Base-by-base conservation (phyloP, 352 stramenopile species). In the Globisporangium iwayamae region DNA sequence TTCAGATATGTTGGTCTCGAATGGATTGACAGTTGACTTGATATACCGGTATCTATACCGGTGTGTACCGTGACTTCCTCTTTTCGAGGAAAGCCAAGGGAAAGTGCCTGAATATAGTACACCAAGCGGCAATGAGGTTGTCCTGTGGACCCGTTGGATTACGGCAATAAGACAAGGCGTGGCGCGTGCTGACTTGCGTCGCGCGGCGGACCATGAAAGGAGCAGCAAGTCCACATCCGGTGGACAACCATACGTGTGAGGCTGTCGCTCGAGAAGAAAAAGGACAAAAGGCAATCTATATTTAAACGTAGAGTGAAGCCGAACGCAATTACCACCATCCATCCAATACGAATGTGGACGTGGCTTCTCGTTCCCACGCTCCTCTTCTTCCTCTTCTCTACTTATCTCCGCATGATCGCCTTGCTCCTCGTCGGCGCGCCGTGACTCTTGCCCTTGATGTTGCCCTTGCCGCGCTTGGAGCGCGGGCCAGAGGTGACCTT, bases 351-450 rank as follows among this genome's bases (percentile, higher is more conserved):
- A 38, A 6, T 3, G 36, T 16, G 16, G 14, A 39, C 20, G n/a
- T 30, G 22, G 16, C 1, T 22, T 9, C 8, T 34, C 51, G 20
- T 28, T 56, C 16, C 36, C 28, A 22, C n/a, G 20, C 30, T 43
- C 18, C 50, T 16, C 36, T 41, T 41, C 9, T 22, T 22, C 7
- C 22, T 3, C 7, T 2, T 34, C 47, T 53, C 45, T 83, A 36
- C 43, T 22, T 48, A 87, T 58, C 72, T 73, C 54, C 77, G 76
- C 59, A 95, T 85, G 63, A 89, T 87, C 25, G 83, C 72, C 81
- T 95, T 95, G 85, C 84, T 93, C 70, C 84, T 72, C 34, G 86
- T 87, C 11, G 86, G 86, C 50, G 86, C 86, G 47, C 86, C 86
- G 67, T 95, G 86, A 41, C 74, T 85, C 74, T 93, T 93, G 67